Evolutionary conservation across 495 filamentous ascomycete species (phyloP).

Genomic region (Neurospora cerealis): DNA sequence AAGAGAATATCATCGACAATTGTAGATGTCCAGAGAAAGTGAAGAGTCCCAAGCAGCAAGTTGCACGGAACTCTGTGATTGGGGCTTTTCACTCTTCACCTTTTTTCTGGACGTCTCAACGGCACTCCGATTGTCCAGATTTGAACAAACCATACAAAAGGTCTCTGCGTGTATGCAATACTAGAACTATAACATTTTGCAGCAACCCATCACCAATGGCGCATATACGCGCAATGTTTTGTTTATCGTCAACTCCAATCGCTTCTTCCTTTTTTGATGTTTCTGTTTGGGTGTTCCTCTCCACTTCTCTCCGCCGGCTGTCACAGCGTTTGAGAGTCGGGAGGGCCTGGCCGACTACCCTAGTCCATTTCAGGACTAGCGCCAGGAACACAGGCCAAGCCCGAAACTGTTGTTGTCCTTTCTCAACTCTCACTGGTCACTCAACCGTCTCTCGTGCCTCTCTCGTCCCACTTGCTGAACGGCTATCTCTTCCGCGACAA

Average conservation of each 20-base stretch:
- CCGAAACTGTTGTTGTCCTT: neutral
- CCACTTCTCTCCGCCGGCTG: neutral
- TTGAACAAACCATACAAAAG: neutral
- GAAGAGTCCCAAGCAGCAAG: neutral
- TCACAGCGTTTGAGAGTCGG: neutral
- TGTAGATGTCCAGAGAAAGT: neutral
- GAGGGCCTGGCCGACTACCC: neutral
- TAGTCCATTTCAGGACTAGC: conserved; percentile 8
- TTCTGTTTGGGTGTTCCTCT: neutral
- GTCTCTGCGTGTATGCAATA: neutral
- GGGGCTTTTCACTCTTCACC: neutral
- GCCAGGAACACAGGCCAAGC: conserved; percentile 18
- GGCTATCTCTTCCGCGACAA: neutral
- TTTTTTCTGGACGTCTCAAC: neutral
- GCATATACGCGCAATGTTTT: neutral
- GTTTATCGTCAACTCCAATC: neutral
- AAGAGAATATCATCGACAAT: neutral
- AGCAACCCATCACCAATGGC: neutral
- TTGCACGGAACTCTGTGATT: neutral
- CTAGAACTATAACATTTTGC: neutral
- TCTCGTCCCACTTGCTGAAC: neutral
- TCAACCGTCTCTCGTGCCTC: neutral
- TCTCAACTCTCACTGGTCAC: neutral
- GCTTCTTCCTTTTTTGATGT: neutral
- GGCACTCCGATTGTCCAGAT: neutral